phyloP scores from a whole-genome alignment of 108 stramenopile species.

The Asterionellopsis glacialis region DNA sequence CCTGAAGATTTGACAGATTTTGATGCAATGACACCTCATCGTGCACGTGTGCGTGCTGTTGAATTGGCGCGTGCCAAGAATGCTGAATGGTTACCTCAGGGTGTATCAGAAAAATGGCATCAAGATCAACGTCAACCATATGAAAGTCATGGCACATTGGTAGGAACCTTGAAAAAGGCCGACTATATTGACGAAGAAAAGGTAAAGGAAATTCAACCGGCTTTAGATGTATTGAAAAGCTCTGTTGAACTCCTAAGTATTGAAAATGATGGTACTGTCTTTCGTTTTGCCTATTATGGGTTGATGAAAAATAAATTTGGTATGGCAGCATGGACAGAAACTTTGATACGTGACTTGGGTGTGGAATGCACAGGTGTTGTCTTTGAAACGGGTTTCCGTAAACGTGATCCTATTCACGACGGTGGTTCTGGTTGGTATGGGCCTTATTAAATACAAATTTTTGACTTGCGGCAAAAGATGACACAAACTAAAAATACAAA shows the following conservation, averaged over 20 bases:
- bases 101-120: constrained; percentile 53
- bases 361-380: constrained; percentile 79
- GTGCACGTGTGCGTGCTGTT: constrained; percentile 57
- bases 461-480: no score
- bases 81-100: constrained; percentile 78
- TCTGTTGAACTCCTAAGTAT: constrained; percentile 71
- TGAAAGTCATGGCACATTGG: constrained; percentile 54
- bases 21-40: constrained; percentile 54
- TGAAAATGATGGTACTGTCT: constrained; percentile 53
- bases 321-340: constrained; percentile 75
- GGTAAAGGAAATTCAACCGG: constrained; percentile 67
- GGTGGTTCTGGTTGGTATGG: constrained; percentile 68
- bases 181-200: constrained; percentile 38
- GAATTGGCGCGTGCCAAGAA: constrained; percentile 80
- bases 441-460: constrained; percentile 29
- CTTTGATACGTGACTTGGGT: constrained; percentile 68
- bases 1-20: constrained; percentile 64
- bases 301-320: constrained; percentile 79
- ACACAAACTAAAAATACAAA: no score
- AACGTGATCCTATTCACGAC: constrained; percentile 76
- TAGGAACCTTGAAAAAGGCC: constrained; percentile 65
- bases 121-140: constrained; percentile 41
- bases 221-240: constrained; percentile 64
- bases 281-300: constrained; percentile 85
- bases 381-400: constrained; percentile 80